Conservation (phyloP, 139 green algal species). For the Tetradesmus lagerheimii region DNA sequence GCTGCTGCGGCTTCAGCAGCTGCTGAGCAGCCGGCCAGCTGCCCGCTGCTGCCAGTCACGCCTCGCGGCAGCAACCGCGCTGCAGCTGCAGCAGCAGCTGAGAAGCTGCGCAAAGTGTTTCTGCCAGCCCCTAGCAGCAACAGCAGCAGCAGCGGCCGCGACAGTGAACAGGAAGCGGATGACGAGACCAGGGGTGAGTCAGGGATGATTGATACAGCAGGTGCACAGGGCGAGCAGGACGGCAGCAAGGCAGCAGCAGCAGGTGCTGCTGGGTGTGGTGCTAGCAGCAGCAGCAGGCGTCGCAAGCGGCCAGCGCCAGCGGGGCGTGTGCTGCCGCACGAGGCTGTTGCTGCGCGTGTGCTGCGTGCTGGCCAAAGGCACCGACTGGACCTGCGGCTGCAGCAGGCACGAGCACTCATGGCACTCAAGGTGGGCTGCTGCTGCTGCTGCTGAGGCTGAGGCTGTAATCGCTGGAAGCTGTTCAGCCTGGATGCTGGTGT, state of each 20-base stretch:
- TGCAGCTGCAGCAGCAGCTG: not conserved
- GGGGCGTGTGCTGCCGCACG: not conserved
- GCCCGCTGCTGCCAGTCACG: not conserved
- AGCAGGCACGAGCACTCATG: not conserved
- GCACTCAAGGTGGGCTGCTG: not conserved
- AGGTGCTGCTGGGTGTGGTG: not conserved
- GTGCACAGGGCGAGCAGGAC: not conserved
- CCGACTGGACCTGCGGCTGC: not conserved
- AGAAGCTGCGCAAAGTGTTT: not conserved
- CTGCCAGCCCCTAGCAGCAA: not conserved
- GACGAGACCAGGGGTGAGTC: not conserved
- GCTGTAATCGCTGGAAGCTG: not conserved
- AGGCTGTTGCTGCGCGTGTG: not conserved
- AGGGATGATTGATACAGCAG: not conserved
- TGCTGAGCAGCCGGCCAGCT: not conserved
- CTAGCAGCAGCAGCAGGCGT: not conserved
- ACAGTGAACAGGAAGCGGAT: not conserved
- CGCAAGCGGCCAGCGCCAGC: not conserved
- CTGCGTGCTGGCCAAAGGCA: not conserved
- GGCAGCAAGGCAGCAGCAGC: not conserved
- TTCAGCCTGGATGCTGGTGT: no score
- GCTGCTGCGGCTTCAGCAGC: not conserved
- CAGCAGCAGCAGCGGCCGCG: not conserved
- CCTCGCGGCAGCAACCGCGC: not conserved
- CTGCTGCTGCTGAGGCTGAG: not conserved